A percentile compares a stretch with the other conserved stretches of the same genome.
phyloP scores from a whole-genome alignment of 176 grass and related monocot species.

The Chloris gayana region DNA sequence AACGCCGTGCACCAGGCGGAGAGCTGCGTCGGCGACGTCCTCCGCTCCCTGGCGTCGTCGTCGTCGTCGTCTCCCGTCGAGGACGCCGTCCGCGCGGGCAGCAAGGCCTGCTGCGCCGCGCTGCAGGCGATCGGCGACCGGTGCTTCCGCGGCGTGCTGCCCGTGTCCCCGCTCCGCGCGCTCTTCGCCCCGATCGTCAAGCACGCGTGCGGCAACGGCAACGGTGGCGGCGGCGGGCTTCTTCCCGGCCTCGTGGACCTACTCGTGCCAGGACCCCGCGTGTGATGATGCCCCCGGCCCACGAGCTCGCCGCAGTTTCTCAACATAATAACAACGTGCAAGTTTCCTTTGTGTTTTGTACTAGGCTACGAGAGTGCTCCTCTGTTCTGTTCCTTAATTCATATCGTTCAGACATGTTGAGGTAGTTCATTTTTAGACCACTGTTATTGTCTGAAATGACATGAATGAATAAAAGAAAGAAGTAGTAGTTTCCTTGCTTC shows the following conservation, averaged over 20 bases:
- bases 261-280: background rate
- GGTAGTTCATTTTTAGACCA: too few species aligned
- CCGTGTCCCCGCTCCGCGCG: slow-evolving; percentile 11
- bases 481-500: too few species aligned
- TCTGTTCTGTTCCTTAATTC: too few species aligned
- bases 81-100: background rate
- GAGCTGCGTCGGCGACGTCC: slow-evolving; percentile 17
- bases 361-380: too few species aligned
- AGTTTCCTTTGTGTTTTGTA: too few species aligned
- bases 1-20: slow-evolving; percentile 2
- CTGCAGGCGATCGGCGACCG: background rate
- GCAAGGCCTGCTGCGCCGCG: slow-evolving; percentile 24
- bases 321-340: too few species aligned
- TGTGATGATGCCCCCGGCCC: too few species aligned
- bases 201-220: slow-evolving; percentile 11
- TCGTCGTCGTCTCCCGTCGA: background rate
- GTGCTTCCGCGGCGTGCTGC: slow-evolving; percentile 26
- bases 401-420: too few species aligned
- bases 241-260: background rate
- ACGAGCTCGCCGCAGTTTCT: too few species aligned
- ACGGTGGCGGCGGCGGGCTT: background rate
- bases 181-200: slow-evolving; percentile 1
- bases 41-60: slow-evolving; percentile 1
- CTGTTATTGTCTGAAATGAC: too few species aligned
- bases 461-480: too few species aligned